Conservation (phyloP, 2,329 filamentous ascomycete species). For the Fusarium vanettenii region DNA sequence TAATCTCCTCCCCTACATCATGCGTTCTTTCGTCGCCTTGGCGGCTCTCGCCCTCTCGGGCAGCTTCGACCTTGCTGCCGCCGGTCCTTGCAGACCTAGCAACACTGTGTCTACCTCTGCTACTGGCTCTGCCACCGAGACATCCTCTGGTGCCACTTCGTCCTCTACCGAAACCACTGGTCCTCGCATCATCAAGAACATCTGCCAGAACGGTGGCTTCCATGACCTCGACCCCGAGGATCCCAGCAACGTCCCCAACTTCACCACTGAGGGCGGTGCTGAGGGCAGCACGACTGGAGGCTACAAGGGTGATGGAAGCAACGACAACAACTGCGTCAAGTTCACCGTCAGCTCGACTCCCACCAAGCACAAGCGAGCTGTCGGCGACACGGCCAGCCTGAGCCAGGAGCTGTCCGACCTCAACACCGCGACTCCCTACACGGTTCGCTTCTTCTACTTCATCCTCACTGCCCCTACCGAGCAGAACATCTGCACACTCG, state of each 20-base stretch:
- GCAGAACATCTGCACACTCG: conserved; percentile 7
- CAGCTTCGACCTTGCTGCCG: conserved; percentile 18
- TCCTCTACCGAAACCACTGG: not conserved
- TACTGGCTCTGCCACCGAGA: not conserved
- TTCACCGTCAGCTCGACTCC: not conserved
- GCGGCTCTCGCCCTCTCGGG: conserved; percentile 30
- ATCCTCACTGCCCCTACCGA: conserved; percentile 2
- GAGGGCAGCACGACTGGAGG: not conserved
- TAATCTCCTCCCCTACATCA: not conserved
- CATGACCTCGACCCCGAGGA: not conserved
- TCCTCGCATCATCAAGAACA: conserved; percentile 9
- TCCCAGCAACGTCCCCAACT: not conserved
- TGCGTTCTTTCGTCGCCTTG: conserved; percentile 29
- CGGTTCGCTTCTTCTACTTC: conserved; percentile 32
- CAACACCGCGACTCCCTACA: conserved; percentile 21
- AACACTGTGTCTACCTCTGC: not conserved
- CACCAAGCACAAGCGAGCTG: conserved; percentile 2
- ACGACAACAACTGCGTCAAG: not conserved
- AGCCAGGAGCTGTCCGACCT: conserved; percentile 13
- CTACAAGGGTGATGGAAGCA: conserved; percentile 3
- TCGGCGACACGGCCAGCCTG: not conserved
- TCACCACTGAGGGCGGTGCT: not conserved
- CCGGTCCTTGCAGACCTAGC: conserved; percentile 26
- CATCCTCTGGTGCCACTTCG: not conserved
- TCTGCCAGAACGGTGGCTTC: conserved; percentile 1